Base-by-base conservation (phyloP, 495 filamentous ascomycete species). In the Aspergillus bridgeri region DNA sequence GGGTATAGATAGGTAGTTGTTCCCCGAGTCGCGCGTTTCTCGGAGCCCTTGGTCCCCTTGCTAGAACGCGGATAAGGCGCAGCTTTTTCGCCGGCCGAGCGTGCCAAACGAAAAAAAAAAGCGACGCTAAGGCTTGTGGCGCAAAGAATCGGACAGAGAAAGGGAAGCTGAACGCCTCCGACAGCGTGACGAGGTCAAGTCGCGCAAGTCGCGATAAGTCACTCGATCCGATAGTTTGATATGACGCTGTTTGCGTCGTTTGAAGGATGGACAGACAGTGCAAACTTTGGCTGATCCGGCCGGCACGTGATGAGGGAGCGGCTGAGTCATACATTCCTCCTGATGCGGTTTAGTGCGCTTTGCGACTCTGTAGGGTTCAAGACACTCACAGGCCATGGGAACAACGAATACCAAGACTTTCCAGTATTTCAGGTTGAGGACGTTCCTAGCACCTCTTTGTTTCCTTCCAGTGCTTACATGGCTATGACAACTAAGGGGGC, bases 231-330 rank as follows among this genome's bases (percentile, higher is more conserved):
- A 60, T 59, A 55, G 60, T 58, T 59, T 22, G 45, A 20, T 48
- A 69, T 67, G 64, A 67, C 59, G 73, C 65, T 75, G 73, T 76
- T 79, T 78, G 75, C 56, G 69, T 65, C 61, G 76, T 79, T 79
- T 79, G 76, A 76, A 77, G 64, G 57, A 66, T 61, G 51, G 65
- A 60, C 75, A 79, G 74, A 79, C 76, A 76, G 57, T 79, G 76
- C 76, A 79, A 79, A 77, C 75, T 70, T 54, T 68, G 17, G 33
- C 33, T 15, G 7, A 11, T 11, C 33, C 11, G 17, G 9, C 11
- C 27, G 1, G 11, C 33, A 38, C 33, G 33, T 38, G 33, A 38
- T 38, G 7, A 38, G 33, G 33, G 33, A 9, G 33, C 9, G 1
- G 11, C 33, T 38, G 1, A 38, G 33, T 38, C 33, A 38, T 38